Evolutionary conservation across 2,329 filamentous ascomycete species (phyloP).

Genomic region (Trichophyton schoenleinii): DNA sequence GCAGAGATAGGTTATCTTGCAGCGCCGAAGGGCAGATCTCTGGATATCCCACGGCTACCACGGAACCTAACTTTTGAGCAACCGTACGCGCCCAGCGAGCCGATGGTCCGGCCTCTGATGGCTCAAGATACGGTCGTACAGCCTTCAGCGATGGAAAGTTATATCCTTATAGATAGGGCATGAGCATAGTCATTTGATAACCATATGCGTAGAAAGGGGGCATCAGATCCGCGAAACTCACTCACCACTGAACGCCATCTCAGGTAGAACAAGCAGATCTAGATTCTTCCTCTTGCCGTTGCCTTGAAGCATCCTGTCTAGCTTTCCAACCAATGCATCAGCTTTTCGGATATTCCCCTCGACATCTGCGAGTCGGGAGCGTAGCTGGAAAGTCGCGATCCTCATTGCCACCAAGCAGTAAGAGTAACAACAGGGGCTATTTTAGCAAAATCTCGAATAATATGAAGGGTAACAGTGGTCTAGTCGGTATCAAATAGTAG

Average conservation of each 20-base stretch:
- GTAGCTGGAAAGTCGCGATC: constrained; percentile 38
- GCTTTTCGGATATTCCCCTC: constrained; percentile 34
- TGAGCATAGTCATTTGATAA: not conserved
- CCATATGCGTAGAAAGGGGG: not conserved
- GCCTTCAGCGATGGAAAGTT: constrained; percentile 48
- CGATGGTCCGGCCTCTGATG: constrained; percentile 42
- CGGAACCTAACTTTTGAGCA: constrained; percentile 43
- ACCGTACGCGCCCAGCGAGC: constrained; percentile 47
- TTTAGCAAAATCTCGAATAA: too few species aligned
- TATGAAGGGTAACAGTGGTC: too few species aligned
- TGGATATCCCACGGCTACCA: constrained; percentile 53
- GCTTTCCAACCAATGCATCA: constrained; percentile 30
- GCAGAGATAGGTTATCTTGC: constrained; percentile 12
- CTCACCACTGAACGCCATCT: constrained; percentile 49
- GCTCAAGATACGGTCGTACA: constrained; percentile 48
- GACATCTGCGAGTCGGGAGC: constrained; percentile 32
- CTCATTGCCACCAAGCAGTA: constrained; percentile 22
- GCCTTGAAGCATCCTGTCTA: constrained; percentile 19
- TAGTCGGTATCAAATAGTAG: too few species aligned
- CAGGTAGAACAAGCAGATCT: constrained; percentile 49
- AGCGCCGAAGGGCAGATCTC: constrained; percentile 30
- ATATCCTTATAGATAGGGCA: constrained; percentile 38
- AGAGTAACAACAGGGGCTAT: too few species aligned
- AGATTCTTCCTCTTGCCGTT: constrained; percentile 18
- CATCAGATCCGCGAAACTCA: constrained; percentile 6